Percentiles rank a stretch among this genome's conserved stretches.
These are phyloP conservation scores for Nemania serpens DNA, from an alignment of 2,329 filamentous ascomycete genomes.

Conservation along the genomic window DNA sequence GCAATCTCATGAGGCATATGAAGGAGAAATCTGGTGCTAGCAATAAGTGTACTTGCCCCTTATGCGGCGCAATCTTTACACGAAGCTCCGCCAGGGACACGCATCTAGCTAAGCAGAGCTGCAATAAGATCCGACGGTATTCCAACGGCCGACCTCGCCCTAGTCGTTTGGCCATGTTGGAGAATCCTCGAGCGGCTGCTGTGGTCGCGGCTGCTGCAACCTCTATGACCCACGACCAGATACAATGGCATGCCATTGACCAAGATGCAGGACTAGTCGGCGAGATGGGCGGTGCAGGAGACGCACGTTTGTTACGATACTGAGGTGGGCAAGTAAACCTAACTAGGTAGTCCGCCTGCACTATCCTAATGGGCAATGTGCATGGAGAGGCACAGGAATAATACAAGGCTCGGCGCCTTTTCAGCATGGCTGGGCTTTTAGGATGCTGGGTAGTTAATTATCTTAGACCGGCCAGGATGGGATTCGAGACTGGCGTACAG, in stretches of 20 bases:
- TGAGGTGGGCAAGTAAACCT: neutral
- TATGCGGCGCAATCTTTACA: slow-evolving; percentile 38
- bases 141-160: slow-evolving; percentile 38
- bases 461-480: slow-evolving; percentile 1
- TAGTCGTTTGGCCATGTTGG: slow-evolving; percentile 36
- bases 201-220: slow-evolving; percentile 21
- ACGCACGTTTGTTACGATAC: neutral
- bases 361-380: neutral
- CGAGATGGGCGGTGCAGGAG: slow-evolving; percentile 21
- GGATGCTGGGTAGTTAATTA: neutral
- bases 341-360: neutral
- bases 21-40: slow-evolving; percentile 37
- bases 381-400: slow-evolving; percentile 2
- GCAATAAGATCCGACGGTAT: slow-evolving; percentile 38
- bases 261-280: slow-evolving; percentile 29
- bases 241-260: slow-evolving; percentile 33
- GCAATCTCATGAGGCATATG: slow-evolving; percentile 38
- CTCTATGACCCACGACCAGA: slow-evolving; percentile 28
- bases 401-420: slow-evolving; percentile 3
- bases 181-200: slow-evolving; percentile 34
- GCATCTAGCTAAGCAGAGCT: slow-evolving; percentile 38
- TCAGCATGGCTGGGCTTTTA: slow-evolving; percentile 1
- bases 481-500: neutral
- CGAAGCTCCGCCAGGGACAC: slow-evolving; percentile 38
- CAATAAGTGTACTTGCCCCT: slow-evolving; percentile 35